These are phyloP conservation scores for Trichoderma cornu-damae DNA, from an alignment of 2,329 filamentous ascomycete genomes.

Conservation along the genomic window DNA sequence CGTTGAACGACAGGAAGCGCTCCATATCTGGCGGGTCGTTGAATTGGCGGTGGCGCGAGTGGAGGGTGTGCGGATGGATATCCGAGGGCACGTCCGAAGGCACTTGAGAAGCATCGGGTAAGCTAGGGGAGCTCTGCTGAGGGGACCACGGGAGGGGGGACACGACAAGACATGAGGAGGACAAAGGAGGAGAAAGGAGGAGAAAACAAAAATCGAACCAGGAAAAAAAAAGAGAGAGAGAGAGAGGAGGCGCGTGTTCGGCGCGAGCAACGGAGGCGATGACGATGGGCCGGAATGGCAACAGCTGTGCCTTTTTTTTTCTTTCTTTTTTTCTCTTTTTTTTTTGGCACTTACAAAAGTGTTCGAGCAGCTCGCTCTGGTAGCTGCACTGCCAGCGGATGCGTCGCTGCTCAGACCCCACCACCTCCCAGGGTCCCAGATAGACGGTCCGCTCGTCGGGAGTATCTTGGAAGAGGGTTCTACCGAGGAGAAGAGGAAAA, in stretches of 20 bases:
- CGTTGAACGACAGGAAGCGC: slow-evolving; percentile 44
- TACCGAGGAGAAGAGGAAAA: slow-evolving; percentile 24
- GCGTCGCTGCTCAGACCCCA: slow-evolving; percentile 43
- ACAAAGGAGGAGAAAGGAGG: neutral
- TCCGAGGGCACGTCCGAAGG: slow-evolving; percentile 42
- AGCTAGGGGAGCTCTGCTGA: neutral
- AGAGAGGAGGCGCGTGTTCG: no score
- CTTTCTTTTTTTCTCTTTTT: no score
- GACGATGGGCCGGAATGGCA: neutral
- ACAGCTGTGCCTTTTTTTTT: no score
- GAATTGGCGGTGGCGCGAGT: slow-evolving; percentile 47
- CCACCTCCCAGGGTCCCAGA: slow-evolving; percentile 50
- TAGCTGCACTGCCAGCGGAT: slow-evolving; percentile 52
- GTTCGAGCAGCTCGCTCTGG: slow-evolving; percentile 47
- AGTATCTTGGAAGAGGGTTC: slow-evolving; percentile 48
- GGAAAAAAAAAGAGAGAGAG: neutral
- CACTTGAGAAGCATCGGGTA: slow-evolving; percentile 32
- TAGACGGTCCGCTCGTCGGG: slow-evolving; percentile 46
- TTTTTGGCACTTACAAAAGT: slow-evolving; percentile 42
- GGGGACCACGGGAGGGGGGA: neutral
- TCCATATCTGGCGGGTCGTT: slow-evolving; percentile 47
- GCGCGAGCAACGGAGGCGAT: no score
- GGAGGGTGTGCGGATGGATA: slow-evolving; percentile 45
- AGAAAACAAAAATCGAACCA: neutral
- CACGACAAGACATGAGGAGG: neutral